A percentile compares a stretch with the other conserved stretches of the same genome.
phyloP scores from a whole-genome alignment of 2,329 filamentous ascomycete species.

The Bisporella sp. region DNA sequence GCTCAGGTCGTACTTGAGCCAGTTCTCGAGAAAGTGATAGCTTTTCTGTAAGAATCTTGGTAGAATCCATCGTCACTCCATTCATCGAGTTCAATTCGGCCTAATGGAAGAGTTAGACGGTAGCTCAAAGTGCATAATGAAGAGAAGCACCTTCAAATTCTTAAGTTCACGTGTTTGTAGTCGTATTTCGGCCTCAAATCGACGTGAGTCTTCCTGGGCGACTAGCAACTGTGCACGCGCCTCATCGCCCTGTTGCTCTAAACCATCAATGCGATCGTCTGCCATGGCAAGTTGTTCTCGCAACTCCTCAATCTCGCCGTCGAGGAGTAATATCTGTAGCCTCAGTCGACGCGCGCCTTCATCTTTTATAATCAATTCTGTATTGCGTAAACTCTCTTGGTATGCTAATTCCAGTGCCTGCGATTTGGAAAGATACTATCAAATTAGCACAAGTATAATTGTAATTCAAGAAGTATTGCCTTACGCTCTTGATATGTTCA shows the following conservation, averaged over 20 bases:
- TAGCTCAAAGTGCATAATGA: not conserved
- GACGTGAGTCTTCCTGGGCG: slow-evolving; percentile 31
- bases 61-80: slow-evolving; percentile 59
- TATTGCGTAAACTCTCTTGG: slow-evolving; percentile 54
- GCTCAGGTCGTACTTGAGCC: slow-evolving; percentile 49
- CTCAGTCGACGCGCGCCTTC: slow-evolving; percentile 67
- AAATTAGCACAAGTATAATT: too few relatives aligned
- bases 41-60: slow-evolving; percentile 62
- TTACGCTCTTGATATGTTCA: slow-evolving; percentile 21
- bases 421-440: slow-evolving; percentile 24
- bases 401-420: slow-evolving; percentile 60
- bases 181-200: slow-evolving; percentile 35
- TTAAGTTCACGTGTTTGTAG: slow-evolving; percentile 46
- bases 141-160: slow-evolving; percentile 42
- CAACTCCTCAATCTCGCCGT: slow-evolving; percentile 66
- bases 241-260: slow-evolving; percentile 43
- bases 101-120: slow-evolving; percentile 33
- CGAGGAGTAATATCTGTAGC: slow-evolving; percentile 62
- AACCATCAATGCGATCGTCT: slow-evolving; percentile 50
- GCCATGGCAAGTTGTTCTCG: slow-evolving; percentile 54
- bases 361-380: slow-evolving; percentile 63
- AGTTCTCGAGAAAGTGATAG: slow-evolving; percentile 53
- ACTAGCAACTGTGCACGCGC: slow-evolving; percentile 40
- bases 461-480: not conserved
- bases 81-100: slow-evolving; percentile 65